A percentile compares a stretch with the other conserved stretches of the same genome.
These are phyloP conservation scores for Ganoderma meredithae DNA, from an alignment of 1,284 basidiomycete species.

Conservation along the genomic window DNA sequence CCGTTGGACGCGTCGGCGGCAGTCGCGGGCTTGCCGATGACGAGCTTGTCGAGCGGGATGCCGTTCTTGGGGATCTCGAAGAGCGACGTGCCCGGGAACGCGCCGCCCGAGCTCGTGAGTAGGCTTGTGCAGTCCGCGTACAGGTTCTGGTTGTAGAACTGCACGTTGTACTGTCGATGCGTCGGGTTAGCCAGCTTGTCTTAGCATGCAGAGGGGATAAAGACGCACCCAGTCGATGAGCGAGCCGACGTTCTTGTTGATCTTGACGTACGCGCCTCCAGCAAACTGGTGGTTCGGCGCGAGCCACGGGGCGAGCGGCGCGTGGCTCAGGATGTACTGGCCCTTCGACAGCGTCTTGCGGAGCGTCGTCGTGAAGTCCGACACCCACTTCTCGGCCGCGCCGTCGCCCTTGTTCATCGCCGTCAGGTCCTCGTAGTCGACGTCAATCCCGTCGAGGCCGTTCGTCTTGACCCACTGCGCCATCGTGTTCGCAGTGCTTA, in stretches of 20 bases:
- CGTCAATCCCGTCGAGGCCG: conserved; percentile 61
- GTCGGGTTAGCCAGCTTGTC: too few species aligned
- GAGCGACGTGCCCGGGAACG: conserved; percentile 42
- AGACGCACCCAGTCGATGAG: conserved; percentile 46
- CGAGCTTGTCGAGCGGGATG: conserved; percentile 54
- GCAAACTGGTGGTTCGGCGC: conserved; percentile 52
- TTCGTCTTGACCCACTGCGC: conserved; percentile 45
- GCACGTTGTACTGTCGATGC: conserved; percentile 56
- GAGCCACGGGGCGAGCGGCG: conserved; percentile 64
- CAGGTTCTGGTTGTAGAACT: conserved; percentile 62
- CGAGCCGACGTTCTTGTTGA: conserved; percentile 62
- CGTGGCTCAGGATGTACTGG: conserved; percentile 46
- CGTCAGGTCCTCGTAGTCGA: conserved; percentile 63
- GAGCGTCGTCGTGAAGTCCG: conserved; percentile 50
- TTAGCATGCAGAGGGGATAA: too few species aligned
- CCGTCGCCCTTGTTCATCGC: conserved; percentile 51
- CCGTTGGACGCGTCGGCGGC: conserved; percentile 55
- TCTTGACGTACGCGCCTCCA: conserved; percentile 68
- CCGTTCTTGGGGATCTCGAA: conserved; percentile 68
- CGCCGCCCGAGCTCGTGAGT: conserved; percentile 45
- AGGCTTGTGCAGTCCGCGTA: conserved; percentile 61
- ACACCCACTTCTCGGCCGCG: conserved; percentile 49
- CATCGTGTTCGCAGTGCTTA: conserved; percentile 52
- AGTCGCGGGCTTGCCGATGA: conserved; percentile 66
- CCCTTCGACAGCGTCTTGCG: conserved; percentile 43